phyloP scores from a whole-genome alignment of 176 grass and related monocot species.

The barley (Hordeum vulgare) region DNA sequence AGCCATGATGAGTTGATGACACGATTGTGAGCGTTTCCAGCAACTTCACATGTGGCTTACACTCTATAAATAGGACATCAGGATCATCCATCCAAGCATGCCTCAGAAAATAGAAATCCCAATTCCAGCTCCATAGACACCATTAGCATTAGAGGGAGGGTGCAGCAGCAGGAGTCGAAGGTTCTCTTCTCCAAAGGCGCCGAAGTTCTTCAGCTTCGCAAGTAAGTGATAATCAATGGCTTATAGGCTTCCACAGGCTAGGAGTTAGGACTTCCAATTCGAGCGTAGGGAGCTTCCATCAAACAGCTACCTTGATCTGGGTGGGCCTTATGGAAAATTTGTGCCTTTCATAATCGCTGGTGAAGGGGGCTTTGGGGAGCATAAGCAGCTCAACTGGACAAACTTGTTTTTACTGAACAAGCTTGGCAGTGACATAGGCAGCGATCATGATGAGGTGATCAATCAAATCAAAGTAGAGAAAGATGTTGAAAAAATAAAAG shows the following conservation, averaged over 20 bases:
- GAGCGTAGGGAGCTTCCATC: not conserved
- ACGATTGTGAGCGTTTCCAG: not conserved
- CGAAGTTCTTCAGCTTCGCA: not conserved
- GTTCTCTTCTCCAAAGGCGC: not conserved
- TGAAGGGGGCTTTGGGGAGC: not conserved
- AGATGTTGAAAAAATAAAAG: not conserved
- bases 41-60: not conserved
- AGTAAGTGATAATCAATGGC: not conserved
- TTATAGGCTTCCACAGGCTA: not conserved
- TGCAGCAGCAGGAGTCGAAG: not conserved
- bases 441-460: not conserved
- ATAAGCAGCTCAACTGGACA: not conserved
- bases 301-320: not conserved
- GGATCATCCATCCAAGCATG: not conserved
- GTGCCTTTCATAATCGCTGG: not conserved
- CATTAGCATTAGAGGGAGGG: not conserved
- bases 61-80: not conserved
- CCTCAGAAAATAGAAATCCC: not conserved
- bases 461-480: not conserved
- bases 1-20: not conserved
- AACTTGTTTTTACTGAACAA: not conserved
- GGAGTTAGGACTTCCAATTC: not conserved
- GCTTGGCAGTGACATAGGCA: not conserved
- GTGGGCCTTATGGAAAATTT: not conserved
- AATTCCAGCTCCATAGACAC: not conserved